Percentiles rank a stretch among this genome's conserved stretches.
Conservation (phyloP, 768 basidiomycete genomes). For the Mycena kentingensis region DNA sequence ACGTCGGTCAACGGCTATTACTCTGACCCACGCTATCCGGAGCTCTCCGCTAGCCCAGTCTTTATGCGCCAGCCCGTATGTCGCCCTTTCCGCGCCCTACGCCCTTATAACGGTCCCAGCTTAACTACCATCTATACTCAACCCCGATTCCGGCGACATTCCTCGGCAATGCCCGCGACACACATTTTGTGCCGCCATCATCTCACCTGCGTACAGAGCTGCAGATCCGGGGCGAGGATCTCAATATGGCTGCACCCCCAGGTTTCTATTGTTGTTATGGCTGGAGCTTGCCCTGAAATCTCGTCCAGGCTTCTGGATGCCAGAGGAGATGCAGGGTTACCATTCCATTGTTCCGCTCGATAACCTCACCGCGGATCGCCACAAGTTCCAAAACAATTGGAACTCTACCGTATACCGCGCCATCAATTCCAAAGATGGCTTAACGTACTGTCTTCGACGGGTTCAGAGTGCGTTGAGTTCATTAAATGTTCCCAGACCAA, state of each 20-base stretch:
- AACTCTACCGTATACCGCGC: slow-evolving; percentile 85
- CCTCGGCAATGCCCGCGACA: slow-evolving; percentile 43
- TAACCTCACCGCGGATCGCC: slow-evolving; percentile 53
- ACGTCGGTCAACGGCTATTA: slow-evolving; percentile 22
- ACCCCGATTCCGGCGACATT: slow-evolving; percentile 61
- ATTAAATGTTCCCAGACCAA: slow-evolving; percentile 8
- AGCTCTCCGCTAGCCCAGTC: slow-evolving; percentile 41
- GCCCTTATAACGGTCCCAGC: slow-evolving; percentile 41
- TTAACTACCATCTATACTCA: slow-evolving; percentile 93
- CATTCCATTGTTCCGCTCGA: slow-evolving; percentile 86
- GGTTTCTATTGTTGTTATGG: slow-evolving; percentile 25
- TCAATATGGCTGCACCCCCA: slow-evolving; percentile 50
- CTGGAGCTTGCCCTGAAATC: slow-evolving; percentile 34
- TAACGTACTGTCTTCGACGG: slow-evolving; percentile 74
- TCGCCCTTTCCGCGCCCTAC: slow-evolving; percentile 2
- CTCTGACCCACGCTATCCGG: slow-evolving; percentile 39
- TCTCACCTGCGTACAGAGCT: slow-evolving; percentile 44
- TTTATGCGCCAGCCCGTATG: slow-evolving; percentile 73
- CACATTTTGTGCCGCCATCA: slow-evolving; percentile 71
- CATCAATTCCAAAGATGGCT: slow-evolving; percentile 72
- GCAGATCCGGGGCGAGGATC: slow-evolving; percentile 64
- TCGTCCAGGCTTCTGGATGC: slow-evolving; percentile 60
- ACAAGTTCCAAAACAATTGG: slow-evolving; percentile 86
- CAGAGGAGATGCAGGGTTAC: slow-evolving; percentile 89
- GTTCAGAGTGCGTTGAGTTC: slow-evolving; percentile 71